Evolutionary conservation across 306 rosid genomes (phyloP).

Genomic region (Malus fusca): DNA sequence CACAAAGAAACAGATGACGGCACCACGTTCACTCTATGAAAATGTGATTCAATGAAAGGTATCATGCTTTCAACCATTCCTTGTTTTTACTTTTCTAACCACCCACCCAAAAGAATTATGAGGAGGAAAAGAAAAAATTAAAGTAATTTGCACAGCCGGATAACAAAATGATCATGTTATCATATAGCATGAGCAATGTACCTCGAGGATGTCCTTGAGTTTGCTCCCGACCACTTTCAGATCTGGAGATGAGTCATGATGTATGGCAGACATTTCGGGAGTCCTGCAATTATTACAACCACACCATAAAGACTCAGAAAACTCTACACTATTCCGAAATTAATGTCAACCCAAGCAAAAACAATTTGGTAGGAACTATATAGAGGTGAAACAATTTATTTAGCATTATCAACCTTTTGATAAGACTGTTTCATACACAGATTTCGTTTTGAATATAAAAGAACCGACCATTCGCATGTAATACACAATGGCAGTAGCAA

Average conservation of each 20-base stretch:
- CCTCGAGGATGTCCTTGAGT: conserved; percentile 77
- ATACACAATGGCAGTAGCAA: neutral
- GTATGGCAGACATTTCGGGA: conserved; percentile 86
- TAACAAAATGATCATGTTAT: neutral
- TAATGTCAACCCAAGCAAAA: neutral
- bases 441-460: neutral
- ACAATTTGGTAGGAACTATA: neutral
- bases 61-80: neutral
- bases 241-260: conserved; percentile 79
- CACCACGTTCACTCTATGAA: neutral
- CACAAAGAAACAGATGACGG: neutral
- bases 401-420: neutral
- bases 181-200: conserved; percentile 9
- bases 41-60: neutral
- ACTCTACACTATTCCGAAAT: neutral
- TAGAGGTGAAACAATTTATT: neutral
- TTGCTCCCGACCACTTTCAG: conserved; percentile 65
- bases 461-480: neutral
- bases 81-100: neutral
- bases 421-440: neutral
- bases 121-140: neutral
- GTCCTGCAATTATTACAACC: conserved; percentile 52
- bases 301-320: conserved; percentile 10
- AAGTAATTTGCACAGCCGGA: neutral
- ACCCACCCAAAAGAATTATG: neutral